Evolutionary conservation across 2,329 filamentous ascomycete genomes (phyloP).

Genomic region (Aspergillus floridensis): DNA sequence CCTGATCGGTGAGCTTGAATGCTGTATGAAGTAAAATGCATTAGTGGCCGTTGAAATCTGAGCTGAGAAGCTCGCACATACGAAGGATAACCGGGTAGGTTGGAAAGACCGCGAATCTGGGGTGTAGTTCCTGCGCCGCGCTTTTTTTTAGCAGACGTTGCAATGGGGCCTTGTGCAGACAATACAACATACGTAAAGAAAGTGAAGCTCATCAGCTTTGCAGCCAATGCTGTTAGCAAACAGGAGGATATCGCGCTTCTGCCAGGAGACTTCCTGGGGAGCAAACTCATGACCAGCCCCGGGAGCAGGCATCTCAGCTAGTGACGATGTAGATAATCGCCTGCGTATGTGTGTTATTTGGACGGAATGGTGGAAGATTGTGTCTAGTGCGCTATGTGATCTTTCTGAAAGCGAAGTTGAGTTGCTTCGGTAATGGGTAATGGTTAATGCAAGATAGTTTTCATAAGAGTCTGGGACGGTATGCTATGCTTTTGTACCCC

Average conservation of each 20-base stretch:
- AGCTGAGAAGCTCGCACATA: slow-evolving; percentile 41
- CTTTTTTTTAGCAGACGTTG: not conserved
- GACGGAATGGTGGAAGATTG: not conserved
- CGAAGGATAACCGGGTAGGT: slow-evolving; percentile 81
- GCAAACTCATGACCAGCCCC: slow-evolving; percentile 78
- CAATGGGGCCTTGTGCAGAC: not conserved
- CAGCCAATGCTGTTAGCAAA: slow-evolving; percentile 88
- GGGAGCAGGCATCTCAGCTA: slow-evolving; percentile 45
- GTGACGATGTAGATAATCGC: not conserved
- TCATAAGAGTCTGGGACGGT: not conserved
- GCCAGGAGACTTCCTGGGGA: slow-evolving; percentile 71
- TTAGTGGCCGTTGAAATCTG: slow-evolving; percentile 33
- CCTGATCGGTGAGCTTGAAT: slow-evolving; percentile 73
- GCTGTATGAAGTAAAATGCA: slow-evolving; percentile 42
- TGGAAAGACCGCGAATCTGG: slow-evolving; percentile 82
- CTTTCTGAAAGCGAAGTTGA: too few species aligned
- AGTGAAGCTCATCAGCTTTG: slow-evolving; percentile 84
- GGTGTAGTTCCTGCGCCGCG: slow-evolving; percentile 70
- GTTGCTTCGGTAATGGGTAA: too few species aligned
- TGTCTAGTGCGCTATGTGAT: not conserved
- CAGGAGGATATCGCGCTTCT: slow-evolving; percentile 82
- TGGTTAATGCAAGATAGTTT: not conserved
- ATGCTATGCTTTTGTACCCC: not conserved
- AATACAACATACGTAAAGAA: slow-evolving; percentile 70
- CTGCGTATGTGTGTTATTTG: not conserved